Percentiles rank a stretch among this genome's conserved stretches.
Conservation (phyloP, 257 asterid species). For the Asclepias syriaca region DNA sequence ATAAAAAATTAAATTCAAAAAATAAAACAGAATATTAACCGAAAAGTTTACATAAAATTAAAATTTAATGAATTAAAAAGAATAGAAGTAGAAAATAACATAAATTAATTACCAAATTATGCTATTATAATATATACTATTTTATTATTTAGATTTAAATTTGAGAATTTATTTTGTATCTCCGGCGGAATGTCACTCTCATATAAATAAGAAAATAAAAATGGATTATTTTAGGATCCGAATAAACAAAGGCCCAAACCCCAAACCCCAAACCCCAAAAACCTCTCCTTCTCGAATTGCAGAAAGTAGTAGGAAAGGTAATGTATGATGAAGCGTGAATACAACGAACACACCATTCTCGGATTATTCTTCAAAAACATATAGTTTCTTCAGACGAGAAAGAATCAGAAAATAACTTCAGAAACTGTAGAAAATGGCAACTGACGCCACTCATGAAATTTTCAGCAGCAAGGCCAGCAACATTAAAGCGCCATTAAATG, state of each 20-base stretch:
- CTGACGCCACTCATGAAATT: slow-evolving; percentile 7
- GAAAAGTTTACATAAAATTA: no score
- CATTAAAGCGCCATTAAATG: slow-evolving; percentile 29
- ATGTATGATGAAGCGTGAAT: slow-evolving; percentile 5
- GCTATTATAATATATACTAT: no score
- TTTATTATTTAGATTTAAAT: no score
- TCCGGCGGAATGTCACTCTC: no score
- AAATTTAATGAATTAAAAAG: no score
- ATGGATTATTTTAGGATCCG: neutral
- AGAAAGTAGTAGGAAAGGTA: neutral
- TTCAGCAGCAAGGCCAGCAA: slow-evolving; percentile 15
- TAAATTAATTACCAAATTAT: no score
- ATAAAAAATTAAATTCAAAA: no score
- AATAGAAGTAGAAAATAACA: no score
- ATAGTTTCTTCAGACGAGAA: neutral
- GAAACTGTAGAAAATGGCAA: slow-evolving; percentile 14
- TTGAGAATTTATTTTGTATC: no score
- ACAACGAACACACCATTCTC: neutral
- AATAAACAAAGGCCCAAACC: neutral
- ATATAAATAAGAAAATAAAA: neutral
- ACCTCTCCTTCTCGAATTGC: neutral
- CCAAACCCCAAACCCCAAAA: slow-evolving; percentile 1
- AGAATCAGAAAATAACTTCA: neutral
- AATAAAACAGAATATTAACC: no score
- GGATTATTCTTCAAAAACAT: neutral